Percentiles rank a stretch among this genome's conserved stretches.
Evolutionary conservation across 352 stramenopile species (phyloP).

Genomic region (Globisporangium lucens): DNA sequence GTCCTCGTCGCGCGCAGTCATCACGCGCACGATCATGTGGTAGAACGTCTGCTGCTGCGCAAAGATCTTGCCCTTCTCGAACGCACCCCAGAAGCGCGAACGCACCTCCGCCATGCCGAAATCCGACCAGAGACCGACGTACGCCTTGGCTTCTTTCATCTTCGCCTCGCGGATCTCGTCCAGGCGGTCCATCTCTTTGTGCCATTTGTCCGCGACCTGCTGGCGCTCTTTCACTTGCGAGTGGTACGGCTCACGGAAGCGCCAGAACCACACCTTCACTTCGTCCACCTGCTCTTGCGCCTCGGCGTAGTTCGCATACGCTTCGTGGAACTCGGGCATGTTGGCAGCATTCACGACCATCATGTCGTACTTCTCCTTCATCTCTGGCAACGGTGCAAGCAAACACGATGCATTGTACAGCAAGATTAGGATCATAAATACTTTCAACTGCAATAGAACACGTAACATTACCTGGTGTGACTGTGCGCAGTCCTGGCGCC

Average conservation of each 20-base stretch:
- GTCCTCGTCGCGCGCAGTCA: slow-evolving; percentile 71
- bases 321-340: slow-evolving; percentile 72
- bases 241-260: slow-evolving; percentile 75
- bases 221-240: slow-evolving; percentile 55
- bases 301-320: slow-evolving; percentile 48
- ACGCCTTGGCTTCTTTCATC: slow-evolving; percentile 77
- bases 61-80: slow-evolving; percentile 84
- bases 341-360: slow-evolving; percentile 77
- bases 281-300: slow-evolving; percentile 60
- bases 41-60: slow-evolving; percentile 88
- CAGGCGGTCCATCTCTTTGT: slow-evolving; percentile 47
- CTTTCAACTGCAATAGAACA: no score
- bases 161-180: slow-evolving; percentile 58
- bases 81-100: slow-evolving; percentile 74
- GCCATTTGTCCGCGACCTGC: slow-evolving; percentile 54
- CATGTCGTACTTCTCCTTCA: slow-evolving; percentile 71
- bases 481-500: slow-evolving; percentile 45
- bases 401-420: background rate
- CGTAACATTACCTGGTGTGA: slow-evolving; percentile 36
- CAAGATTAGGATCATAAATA: background rate
- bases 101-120: slow-evolving; percentile 77
- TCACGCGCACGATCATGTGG: slow-evolving; percentile 75
- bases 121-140: slow-evolving; percentile 81
- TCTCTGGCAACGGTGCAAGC: slow-evolving; percentile 28
- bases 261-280: slow-evolving; percentile 87